Percentiles rank a stretch among this genome's conserved stretches.
Conservation (phyloP, 148 eudicot species). For the Vaccinium corymbosum region DNA sequence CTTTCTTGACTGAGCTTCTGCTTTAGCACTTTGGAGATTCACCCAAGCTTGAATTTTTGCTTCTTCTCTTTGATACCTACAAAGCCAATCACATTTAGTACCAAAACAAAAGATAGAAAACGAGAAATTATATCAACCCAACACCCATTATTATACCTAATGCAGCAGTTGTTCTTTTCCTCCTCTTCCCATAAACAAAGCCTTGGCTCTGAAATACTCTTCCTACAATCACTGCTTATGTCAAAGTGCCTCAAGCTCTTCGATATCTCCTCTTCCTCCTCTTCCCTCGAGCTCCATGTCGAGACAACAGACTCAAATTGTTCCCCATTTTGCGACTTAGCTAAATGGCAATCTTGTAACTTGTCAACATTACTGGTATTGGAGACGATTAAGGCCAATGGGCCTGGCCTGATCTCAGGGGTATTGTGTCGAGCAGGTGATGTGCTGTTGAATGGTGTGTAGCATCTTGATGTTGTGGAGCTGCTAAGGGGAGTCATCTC, state of each 20-base stretch:
- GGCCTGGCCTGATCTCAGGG: constrained; percentile 66
- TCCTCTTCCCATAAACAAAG: constrained; percentile 71
- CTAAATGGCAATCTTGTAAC: constrained; percentile 57
- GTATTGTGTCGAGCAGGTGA: constrained; percentile 82
- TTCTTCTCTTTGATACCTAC: constrained; percentile 89
- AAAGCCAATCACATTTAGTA: constrained; percentile 8
- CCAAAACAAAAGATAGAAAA: not conserved
- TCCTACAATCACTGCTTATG: constrained; percentile 41
- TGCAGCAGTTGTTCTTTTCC: constrained; percentile 63
- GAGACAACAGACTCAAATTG: constrained; percentile 48
- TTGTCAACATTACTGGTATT: constrained; percentile 18
- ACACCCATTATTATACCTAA: constrained; percentile 42
- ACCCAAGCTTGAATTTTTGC: constrained; percentile 95
- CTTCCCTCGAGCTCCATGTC: constrained; percentile 81
- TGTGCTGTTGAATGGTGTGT: constrained; percentile 60
- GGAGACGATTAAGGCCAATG: constrained; percentile 31
- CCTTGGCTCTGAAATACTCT: constrained; percentile 58
- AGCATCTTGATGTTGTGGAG: constrained; percentile 71
- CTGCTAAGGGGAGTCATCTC: constrained; percentile 91
- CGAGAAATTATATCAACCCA: not conserved
- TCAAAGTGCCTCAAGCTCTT: constrained; percentile 93
- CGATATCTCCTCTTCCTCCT: constrained; percentile 88
- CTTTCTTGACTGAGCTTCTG: constrained; percentile 92
- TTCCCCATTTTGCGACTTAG: constrained; percentile 52
- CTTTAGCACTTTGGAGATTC: constrained; percentile 86